Evolutionary conservation across 2,329 filamentous ascomycete species (phyloP), one percentile per base, ranked within the genome.

Genomic region (Ambrosiella cleistominuta): DNA sequence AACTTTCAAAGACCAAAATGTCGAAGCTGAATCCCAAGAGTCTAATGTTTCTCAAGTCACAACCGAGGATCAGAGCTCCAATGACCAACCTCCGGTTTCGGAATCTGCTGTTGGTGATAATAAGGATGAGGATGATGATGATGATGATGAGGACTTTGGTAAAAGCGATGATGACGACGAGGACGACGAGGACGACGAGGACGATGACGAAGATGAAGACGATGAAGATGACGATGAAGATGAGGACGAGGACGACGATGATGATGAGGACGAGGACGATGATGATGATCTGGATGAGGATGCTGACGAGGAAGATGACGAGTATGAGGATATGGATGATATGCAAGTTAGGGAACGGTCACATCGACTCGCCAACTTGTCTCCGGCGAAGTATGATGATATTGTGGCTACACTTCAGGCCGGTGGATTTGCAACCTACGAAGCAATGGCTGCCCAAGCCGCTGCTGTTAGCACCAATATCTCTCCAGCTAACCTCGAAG

Each of bases 321-420:
- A 47, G 19, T 13, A 47, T 15, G 44, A 15, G 11, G 44, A 47
- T 13, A 8, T 15, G 13, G 47, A 51, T 11, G 47, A 51, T 35
- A 3, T 7, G 1, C 27, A 9, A 9, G 27, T 3, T 36, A 19
- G 35, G 47, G 11, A 42, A 51, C 47, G 17, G 44, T 15, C n/a
- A 17, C 9, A 47, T 17, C 44, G 19, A 15, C 44, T 51, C 19
- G 40, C 56, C 9, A 52, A 52, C 47, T 13, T 37, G 6, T 39
- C 44, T 36, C 38, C 37, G 8, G 27, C n/a, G 45, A 13, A 57
- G 35, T 57, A 57, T 27, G 56, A 57, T 38, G 51, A 52, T 27
- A 37, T 57, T 17, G 47, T 50, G 8, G 44, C 49, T n/a, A 39
- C 45, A 19, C 47, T 57, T 42, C 45, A 51, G 19, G 36, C 39